A percentile compares a stretch with the other conserved stretches of the same genome.
These are phyloP conservation scores for Phytophthora palmivora DNA, from an alignment of 352 stramenopile genomes.

Conservation along the genomic window DNA sequence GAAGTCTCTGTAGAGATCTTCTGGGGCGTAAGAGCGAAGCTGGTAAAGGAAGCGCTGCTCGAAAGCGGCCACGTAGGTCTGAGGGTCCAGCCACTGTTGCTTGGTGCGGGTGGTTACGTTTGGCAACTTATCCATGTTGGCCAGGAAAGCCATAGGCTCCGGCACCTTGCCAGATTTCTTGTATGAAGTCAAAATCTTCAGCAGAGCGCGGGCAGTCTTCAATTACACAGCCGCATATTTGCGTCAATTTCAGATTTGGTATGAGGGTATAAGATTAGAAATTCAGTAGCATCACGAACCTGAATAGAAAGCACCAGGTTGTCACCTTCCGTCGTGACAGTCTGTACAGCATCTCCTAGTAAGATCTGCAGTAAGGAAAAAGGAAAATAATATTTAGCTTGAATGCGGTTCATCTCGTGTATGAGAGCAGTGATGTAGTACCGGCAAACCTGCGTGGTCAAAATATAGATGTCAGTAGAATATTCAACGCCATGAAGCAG, in stretches of 20 bases:
- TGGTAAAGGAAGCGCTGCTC: constrained; percentile 66
- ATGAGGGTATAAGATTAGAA: neutral
- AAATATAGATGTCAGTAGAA: constrained; percentile 33
- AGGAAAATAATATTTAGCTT: constrained; percentile 2
- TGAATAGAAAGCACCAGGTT: constrained; percentile 96
- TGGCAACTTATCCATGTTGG: constrained; percentile 44
- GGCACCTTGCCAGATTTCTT: constrained; percentile 24
- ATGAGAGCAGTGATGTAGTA: neutral
- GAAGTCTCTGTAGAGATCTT: constrained; percentile 41
- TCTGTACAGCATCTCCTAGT: constrained; percentile 92
- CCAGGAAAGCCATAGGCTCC: constrained; percentile 36
- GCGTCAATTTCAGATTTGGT: neutral
- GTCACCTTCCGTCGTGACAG: constrained; percentile 95
- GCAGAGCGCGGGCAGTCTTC: constrained; percentile 44
- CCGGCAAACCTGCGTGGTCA: neutral
- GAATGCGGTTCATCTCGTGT: constrained; percentile 89
- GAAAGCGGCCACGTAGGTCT: constrained; percentile 55
- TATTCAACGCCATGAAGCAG: neutral
- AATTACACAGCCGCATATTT: neutral
- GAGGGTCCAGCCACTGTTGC: constrained; percentile 49
- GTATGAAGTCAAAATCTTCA: constrained; percentile 53
- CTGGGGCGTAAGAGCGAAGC: constrained; percentile 49
- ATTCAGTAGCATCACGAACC: constrained; percentile 13
- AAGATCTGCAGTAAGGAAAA: constrained; percentile 52
- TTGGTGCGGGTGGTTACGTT: constrained; percentile 35